Base-by-base conservation (phyloP, 2,329 filamentous ascomycete genomes). In the Fusarium multiceps region DNA sequence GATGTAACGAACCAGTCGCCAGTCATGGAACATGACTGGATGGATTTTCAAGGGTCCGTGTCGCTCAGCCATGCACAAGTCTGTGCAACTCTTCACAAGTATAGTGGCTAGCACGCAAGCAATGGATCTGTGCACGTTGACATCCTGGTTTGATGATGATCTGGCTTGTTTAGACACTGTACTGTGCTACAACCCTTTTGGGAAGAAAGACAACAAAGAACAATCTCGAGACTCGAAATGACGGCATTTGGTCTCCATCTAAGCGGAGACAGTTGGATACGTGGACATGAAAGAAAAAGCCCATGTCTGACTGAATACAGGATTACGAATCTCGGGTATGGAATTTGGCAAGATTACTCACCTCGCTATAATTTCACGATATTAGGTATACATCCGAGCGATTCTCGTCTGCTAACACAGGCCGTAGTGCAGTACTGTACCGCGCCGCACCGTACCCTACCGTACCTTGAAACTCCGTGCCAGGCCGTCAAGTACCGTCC, bases 191-290 rank as follows among this genome's bases (percentile, higher is more conserved):
- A 37, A 53, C 51, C 50, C 51, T 41, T 58, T 69, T 50, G 32
- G 67, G 57, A 41, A 49, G 55, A 70, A 70, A 67, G 59, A 71
- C 55, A 71, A 71, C 64, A 69, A 66, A 59, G 16, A 63, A 32
- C 60, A 65, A 53, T 28, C 48, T 66, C 43, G 32, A 66, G 11
- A 61, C 49, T 54, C 51, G 27, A 55, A 54, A 66, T 66, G 62
- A 50, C 55, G 48, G 42, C 62, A 66, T 66, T 41, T 66, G 43
- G 53, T 53, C 55, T 66, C 66, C 50, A 49, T 46, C 21, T 37
- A 28, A 16, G 49, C 53, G 47, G 63, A 40, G 55, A 46, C 23
- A 8, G 7, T 25, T 25, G 30, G 32, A 64, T 64, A 64, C 59
- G 59, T 64, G 51, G 61, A 47, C 50, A 42, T 16, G 14, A 43